These are phyloP conservation scores for Beauveria brongniartii DNA, from an alignment of 2,329 filamentous ascomycete species.

Conservation along the genomic window DNA sequence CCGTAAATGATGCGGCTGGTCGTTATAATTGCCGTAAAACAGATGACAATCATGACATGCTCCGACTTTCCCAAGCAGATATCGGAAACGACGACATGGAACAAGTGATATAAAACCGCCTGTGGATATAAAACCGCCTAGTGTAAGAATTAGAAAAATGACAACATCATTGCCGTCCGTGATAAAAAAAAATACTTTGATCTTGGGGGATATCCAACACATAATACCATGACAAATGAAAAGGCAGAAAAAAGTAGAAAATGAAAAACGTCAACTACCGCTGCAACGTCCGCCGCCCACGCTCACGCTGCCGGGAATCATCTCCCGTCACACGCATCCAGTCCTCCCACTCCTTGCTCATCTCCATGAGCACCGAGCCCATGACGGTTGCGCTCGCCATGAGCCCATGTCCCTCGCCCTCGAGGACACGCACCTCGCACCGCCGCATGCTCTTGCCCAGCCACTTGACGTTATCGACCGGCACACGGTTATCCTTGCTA, in stretches of 20 bases:
- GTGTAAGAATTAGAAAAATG: background rate
- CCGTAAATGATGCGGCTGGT: background rate
- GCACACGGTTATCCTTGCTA: constrained; percentile 80
- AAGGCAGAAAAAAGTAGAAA: no score
- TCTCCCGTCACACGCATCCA: constrained; percentile 58
- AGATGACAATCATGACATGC: background rate
- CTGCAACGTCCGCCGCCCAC: background rate
- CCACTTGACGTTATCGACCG: constrained; percentile 92
- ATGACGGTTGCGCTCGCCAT: constrained; percentile 95
- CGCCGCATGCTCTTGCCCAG: constrained; percentile 87
- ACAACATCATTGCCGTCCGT: background rate
- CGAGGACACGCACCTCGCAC: constrained; percentile 83
- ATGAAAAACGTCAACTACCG: background rate
- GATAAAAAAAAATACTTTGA: background rate
- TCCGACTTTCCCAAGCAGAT: background rate
- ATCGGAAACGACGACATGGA: background rate
- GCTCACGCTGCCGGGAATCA: constrained; percentile 19
- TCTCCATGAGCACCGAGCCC: constrained; percentile 90
- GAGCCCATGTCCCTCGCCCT: constrained; percentile 86
- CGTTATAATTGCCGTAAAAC: background rate
- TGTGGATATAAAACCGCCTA: background rate
- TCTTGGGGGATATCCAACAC: background rate
- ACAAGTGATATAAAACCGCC: background rate
- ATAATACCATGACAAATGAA: background rate
- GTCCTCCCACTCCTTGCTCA: constrained; percentile 88